phyloP scores from a whole-genome alignment of 2,329 filamentous ascomycete genomes.

The Pezicula carpinea region DNA sequence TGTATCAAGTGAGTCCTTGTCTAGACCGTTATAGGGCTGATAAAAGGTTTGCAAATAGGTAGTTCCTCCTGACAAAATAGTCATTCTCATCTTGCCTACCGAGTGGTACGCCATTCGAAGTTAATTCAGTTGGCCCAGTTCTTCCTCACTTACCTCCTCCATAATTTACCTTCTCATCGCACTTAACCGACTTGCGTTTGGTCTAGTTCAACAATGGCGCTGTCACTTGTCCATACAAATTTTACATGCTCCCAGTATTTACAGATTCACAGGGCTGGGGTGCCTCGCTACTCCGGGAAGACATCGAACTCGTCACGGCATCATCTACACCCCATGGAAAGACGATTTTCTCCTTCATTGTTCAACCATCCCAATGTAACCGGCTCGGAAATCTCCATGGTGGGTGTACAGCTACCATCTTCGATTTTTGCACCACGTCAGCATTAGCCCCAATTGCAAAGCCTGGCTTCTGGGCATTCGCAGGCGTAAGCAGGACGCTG shows the following conservation, averaged over 20 bases:
- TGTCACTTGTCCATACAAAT: constrained; percentile 2
- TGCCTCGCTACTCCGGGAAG: constrained; percentile 10
- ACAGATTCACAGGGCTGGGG: constrained; percentile 23
- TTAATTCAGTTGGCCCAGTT: too few relatives aligned
- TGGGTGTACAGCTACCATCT: constrained; percentile 60
- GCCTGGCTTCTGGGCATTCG: constrained; percentile 55
- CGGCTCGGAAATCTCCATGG: constrained; percentile 52
- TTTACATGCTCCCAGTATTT: constrained; percentile 1
- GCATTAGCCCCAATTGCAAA: constrained; percentile 50
- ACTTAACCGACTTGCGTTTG: too few relatives aligned
- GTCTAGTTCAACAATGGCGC: not conserved
- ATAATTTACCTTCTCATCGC: too few relatives aligned
- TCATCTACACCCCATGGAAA: constrained; percentile 16
- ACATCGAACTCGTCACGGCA: constrained; percentile 20
- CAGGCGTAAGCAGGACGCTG: constrained; percentile 63
- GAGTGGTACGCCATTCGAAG: too few relatives aligned
- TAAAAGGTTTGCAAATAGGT: too few relatives aligned
- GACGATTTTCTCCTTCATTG: constrained; percentile 38
- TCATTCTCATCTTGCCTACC: too few relatives aligned
- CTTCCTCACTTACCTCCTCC: too few relatives aligned
- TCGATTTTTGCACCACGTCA: constrained; percentile 61
- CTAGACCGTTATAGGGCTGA: not conserved
- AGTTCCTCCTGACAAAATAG: too few relatives aligned
- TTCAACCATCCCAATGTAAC: constrained; percentile 49
- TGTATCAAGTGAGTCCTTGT: constrained; percentile 14